These are phyloP conservation scores for Penicillium cataractarum DNA, from an alignment of 495 filamentous ascomycete species.

Conservation along the genomic window DNA sequence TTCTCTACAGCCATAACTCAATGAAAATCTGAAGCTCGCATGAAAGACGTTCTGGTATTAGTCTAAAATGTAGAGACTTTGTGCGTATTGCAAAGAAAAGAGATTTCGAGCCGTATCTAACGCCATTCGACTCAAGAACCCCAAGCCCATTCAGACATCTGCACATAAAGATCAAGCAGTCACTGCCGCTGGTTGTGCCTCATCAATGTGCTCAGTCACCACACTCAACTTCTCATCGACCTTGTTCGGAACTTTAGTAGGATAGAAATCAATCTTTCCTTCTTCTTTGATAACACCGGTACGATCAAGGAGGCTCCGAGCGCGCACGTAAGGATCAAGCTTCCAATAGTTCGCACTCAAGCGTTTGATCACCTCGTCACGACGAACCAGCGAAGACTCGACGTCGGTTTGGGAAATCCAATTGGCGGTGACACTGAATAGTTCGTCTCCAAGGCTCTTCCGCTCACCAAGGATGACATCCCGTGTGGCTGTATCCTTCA, in stretches of 20 bases:
- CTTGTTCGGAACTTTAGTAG: slow-evolving; percentile 23
- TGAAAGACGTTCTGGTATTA: background rate
- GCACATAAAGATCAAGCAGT: background rate
- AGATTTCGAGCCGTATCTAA: background rate
- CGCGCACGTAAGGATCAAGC: slow-evolving; percentile 73
- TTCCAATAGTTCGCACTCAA: slow-evolving; percentile 82
- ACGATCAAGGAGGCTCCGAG: slow-evolving; percentile 71
- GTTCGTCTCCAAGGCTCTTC: slow-evolving; percentile 61
- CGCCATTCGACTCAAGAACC: background rate
- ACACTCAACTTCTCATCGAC: slow-evolving; percentile 7
- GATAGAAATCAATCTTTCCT: slow-evolving; percentile 68
- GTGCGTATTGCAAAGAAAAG: background rate
- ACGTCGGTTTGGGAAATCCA: slow-evolving; percentile 57
- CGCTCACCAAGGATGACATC: slow-evolving; percentile 60
- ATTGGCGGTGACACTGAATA: slow-evolving; percentile 64
- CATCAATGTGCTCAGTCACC: background rate
- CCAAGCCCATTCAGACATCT: background rate
- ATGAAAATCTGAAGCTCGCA: background rate
- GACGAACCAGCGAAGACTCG: slow-evolving; percentile 51
- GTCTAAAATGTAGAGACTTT: background rate
- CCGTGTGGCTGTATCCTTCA: slow-evolving; percentile 64
- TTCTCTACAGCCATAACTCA: background rate
- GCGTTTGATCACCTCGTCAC: slow-evolving; percentile 60
- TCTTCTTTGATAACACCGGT: slow-evolving; percentile 64
- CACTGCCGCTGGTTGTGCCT: background rate